A percentile compares a stretch with the other conserved stretches of the same genome.
Evolutionary conservation across 257 asterid species (phyloP).

Genomic region (Prunella vulgaris): DNA sequence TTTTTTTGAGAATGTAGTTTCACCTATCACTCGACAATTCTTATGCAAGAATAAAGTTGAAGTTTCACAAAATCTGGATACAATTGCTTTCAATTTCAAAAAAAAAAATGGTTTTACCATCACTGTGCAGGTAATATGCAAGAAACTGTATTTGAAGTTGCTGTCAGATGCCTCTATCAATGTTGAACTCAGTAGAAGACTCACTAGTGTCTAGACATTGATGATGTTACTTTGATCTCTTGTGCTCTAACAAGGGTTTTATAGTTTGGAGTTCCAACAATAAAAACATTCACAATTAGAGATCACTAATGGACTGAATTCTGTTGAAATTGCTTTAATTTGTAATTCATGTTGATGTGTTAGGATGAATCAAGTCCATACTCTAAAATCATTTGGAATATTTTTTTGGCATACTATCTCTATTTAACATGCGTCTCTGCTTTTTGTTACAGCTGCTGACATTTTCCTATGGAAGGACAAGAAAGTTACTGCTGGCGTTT

Average conservation of each 20-base stretch:
- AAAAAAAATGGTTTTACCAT: neutral
- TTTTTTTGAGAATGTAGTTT: too few species aligned
- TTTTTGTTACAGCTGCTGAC: constrained; percentile 73
- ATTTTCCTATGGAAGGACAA: constrained; percentile 92
- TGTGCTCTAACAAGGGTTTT: neutral
- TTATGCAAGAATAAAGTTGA: neutral
- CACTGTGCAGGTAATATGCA: neutral
- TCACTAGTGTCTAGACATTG: neutral
- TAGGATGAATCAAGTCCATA: neutral
- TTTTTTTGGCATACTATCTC: neutral
- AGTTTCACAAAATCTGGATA: neutral
- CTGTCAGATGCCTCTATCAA: neutral
- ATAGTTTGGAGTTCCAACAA: neutral
- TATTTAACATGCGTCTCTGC: neutral
- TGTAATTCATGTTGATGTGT: neutral
- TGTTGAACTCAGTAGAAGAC: neutral
- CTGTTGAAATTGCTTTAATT: neutral
- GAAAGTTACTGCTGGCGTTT: constrained; percentile 69
- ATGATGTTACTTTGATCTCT: neutral
- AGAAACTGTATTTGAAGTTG: neutral
- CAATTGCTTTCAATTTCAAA: neutral
- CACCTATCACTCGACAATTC: neutral
- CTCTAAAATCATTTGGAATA: neutral
- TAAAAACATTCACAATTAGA: neutral
- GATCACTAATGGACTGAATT: neutral